These are phyloP conservation scores for Monosporascus sp. DNA, from an alignment of 2,329 filamentous ascomycete species.

Conservation along the genomic window DNA sequence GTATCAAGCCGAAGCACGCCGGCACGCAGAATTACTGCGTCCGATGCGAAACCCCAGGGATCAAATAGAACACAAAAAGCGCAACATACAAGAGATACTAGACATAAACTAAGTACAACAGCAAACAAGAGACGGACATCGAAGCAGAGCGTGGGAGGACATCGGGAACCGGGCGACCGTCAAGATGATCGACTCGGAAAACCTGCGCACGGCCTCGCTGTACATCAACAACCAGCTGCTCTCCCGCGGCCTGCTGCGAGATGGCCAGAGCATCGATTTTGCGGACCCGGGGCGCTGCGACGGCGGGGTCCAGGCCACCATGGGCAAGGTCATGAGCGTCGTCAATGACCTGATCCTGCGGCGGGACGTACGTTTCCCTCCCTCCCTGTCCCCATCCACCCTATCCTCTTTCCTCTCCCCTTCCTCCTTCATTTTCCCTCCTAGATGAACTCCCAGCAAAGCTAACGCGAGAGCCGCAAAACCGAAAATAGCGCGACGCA, in stretches of 20 bases:
- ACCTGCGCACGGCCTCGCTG: slow-evolving; percentile 60
- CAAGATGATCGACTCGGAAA: slow-evolving; percentile 47
- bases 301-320: slow-evolving; percentile 57
- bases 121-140: too few species aligned
- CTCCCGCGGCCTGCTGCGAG: slow-evolving; percentile 58
- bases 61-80: too few species aligned
- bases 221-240: slow-evolving; percentile 70
- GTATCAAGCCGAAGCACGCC: too few species aligned
- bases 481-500: slow-evolving; percentile 64
- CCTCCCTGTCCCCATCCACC: background rate
- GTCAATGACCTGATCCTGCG: slow-evolving; percentile 89
- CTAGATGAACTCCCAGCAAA: background rate
- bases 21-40: too few species aligned
- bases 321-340: slow-evolving; percentile 84
- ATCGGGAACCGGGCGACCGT: background rate
- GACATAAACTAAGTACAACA: too few species aligned
- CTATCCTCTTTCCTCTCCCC: background rate
- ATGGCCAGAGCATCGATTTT: slow-evolving; percentile 77
- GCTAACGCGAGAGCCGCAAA: background rate
- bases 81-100: too few species aligned
- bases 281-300: slow-evolving; percentile 61
- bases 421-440: background rate
- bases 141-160: background rate
- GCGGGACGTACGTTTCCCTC: slow-evolving; percentile 65
- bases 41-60: too few species aligned